A percentile compares a stretch with the other conserved stretches of the same genome.
These are phyloP conservation scores for Capsicum rhomboideum DNA, from an alignment of 257 asterid genomes.

Conservation along the genomic window DNA sequence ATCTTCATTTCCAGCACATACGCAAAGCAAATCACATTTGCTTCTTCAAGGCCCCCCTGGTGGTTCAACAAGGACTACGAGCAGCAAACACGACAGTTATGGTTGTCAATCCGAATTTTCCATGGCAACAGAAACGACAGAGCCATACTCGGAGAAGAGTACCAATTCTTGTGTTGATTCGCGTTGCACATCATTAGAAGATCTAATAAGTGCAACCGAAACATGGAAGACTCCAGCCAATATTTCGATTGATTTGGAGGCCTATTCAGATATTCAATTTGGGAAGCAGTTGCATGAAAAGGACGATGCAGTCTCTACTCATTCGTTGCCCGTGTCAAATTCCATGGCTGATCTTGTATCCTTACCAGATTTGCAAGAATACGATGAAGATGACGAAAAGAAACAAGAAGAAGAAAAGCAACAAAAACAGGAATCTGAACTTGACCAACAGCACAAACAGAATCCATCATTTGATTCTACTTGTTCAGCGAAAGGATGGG, in stretches of 20 bases:
- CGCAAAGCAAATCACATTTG: not conserved
- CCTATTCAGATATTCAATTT: slow-evolving; percentile 25
- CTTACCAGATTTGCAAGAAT: slow-evolving; percentile 34
- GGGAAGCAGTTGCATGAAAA: slow-evolving; percentile 13
- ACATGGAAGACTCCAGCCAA: slow-evolving; percentile 32
- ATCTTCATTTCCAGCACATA: slow-evolving; percentile 47
- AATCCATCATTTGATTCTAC: not conserved
- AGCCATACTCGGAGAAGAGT: slow-evolving; percentile 22
- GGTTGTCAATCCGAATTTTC: slow-evolving; percentile 51
- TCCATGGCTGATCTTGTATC: slow-evolving; percentile 46
- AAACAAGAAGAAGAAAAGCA: not conserved
- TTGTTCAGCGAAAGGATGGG: not conserved
- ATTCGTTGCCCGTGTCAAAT: slow-evolving; percentile 43
- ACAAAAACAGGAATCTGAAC: not conserved
- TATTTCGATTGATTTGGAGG: slow-evolving; percentile 70
- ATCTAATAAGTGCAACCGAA: slow-evolving; percentile 57
- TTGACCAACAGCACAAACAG: not conserved
- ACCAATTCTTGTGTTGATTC: slow-evolving; percentile 23
- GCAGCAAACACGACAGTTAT: slow-evolving; percentile 15
- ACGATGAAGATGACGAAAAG: slow-evolving; percentile 3
- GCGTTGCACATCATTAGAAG: slow-evolving; percentile 53
- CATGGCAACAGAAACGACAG: slow-evolving; percentile 11
- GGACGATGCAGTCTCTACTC: slow-evolving; percentile 44
- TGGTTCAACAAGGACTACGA: not conserved
- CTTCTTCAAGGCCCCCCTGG: not conserved